A percentile compares a stretch with the other conserved stretches of the same genome.
Conservation (phyloP, 116 monocot species). For the Cymodocea nodosa region DNA sequence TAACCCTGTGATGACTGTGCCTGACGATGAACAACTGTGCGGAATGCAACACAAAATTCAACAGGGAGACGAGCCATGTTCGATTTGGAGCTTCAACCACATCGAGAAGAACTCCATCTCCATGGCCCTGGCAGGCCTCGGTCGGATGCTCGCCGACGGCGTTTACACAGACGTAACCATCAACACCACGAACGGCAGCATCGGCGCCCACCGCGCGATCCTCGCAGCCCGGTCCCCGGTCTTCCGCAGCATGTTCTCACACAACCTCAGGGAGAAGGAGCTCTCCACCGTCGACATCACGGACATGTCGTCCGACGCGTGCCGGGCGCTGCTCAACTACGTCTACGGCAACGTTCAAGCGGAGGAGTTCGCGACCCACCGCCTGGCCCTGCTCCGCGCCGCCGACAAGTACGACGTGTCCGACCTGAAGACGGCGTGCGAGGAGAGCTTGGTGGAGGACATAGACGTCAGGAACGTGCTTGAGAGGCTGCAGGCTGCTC, state of each 20-base stretch:
- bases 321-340: slow-evolving; percentile 28
- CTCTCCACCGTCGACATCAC: slow-evolving; percentile 26
- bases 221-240: slow-evolving; percentile 34
- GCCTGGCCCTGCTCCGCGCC: slow-evolving; percentile 25
- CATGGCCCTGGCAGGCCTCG: slow-evolving; percentile 15
- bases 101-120: slow-evolving; percentile 8
- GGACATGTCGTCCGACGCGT: slow-evolving; percentile 30
- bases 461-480: slow-evolving; percentile 28
- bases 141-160: slow-evolving; percentile 24
- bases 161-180: slow-evolving; percentile 33
- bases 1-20: too few species aligned
- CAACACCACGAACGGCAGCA: slow-evolving; percentile 14
- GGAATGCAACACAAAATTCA: neutral
- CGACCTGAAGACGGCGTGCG: slow-evolving; percentile 26
- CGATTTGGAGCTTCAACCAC: slow-evolving; percentile 20
- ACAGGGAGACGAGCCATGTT: slow-evolving; percentile 20
- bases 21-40: too few species aligned
- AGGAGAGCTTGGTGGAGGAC: slow-evolving; percentile 30
- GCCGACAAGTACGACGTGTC: slow-evolving; percentile 37
- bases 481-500: slow-evolving; percentile 25
- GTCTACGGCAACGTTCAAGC: slow-evolving; percentile 20
- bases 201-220: slow-evolving; percentile 31
- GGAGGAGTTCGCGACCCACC: slow-evolving; percentile 23
- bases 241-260: slow-evolving; percentile 38
- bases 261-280: slow-evolving; percentile 25